Evolutionary conservation across 106 monocot species (phyloP).

Genomic region (Apostasia ramifera): DNA sequence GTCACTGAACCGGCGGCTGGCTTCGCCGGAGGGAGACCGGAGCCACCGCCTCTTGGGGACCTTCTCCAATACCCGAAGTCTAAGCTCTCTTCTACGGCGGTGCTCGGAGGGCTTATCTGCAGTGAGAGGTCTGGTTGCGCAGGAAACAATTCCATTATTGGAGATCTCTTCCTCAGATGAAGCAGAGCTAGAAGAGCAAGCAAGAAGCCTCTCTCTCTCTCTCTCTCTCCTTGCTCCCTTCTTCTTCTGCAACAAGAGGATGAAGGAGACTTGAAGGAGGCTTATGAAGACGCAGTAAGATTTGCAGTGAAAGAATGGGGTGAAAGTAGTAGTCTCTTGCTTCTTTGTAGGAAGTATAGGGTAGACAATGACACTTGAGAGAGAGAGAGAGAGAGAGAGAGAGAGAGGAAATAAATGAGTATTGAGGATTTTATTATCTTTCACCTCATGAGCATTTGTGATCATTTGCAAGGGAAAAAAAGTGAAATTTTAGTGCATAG

Average conservation of each 20-base stretch:
- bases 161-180: background rate
- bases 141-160: conserved; percentile 53
- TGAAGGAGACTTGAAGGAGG: conserved; percentile 4
- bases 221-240: background rate
- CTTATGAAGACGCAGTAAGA: background rate
- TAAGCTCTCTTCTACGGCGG: conserved; percentile 8
- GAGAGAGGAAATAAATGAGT: conserved; percentile 6
- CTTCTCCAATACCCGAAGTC: conserved; percentile 43
- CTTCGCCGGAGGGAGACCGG: background rate
- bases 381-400: background rate
- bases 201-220: background rate
- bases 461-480: conserved; percentile 12
- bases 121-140: conserved; percentile 59
- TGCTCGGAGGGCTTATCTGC: conserved; percentile 59
- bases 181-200: background rate
- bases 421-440: conserved; percentile 8
- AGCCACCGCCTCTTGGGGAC: background rate
- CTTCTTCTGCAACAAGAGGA: background rate
- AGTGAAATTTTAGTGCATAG: background rate
- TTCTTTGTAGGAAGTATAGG: conserved; percentile 22
- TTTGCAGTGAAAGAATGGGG: conserved; percentile 2
- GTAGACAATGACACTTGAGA: conserved; percentile 13
- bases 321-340: conserved; percentile 22
- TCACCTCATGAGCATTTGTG: conserved; percentile 3
- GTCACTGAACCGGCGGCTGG: background rate